Base-by-base conservation (phyloP, 305 asterid genomes). In the Ilex paraguariensis region DNA sequence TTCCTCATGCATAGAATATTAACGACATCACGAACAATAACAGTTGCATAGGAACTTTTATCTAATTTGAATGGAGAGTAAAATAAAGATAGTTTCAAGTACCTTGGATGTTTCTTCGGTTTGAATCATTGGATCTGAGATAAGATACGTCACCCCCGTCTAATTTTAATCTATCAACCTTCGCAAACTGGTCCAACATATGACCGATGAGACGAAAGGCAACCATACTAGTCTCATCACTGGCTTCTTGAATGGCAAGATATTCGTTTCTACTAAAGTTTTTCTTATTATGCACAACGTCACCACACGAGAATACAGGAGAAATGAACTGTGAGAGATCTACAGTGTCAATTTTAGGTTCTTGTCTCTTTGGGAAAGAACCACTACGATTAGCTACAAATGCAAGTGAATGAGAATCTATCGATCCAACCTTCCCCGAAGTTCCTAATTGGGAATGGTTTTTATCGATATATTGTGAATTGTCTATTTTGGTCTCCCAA, bases 241-340 rank as follows among this genome's bases (percentile, higher is more conserved):
- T 82, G 69, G 87, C 92, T 73, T 81, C 83, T 70, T 88, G 95
- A 62, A 82, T 75, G 48, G 73, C 77, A 68, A 86, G 96, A 83
- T 88, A 88, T 61, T 67, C 66, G 73, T 84, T 88, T 39, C 63
- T 51, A 16, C 48, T 55, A 63, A 40, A 42, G 61, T 63, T 70
- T 53, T 70, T 71, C 55, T 70, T 58, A 56, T 69, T 57, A 14
- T 15, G 33, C 33, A 31, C 15, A 59, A 49, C 30, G 56, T 70
- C 67, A 59, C 68, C 84, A 30, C 54, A 62, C 11, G 66, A 67
- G 44, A 60, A 31, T 54, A 59, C 69, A 15, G 73, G 46, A 9
- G 44, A 16, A 52, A 61, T 66, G 54, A 17, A 49, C 48, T 62
- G 62, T 16, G 81, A 60, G 51, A 54, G 57, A 48, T 36, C 56